Conservation (phyloP, 2,329 filamentous ascomycete genomes). For the Xylaria sp. region DNA sequence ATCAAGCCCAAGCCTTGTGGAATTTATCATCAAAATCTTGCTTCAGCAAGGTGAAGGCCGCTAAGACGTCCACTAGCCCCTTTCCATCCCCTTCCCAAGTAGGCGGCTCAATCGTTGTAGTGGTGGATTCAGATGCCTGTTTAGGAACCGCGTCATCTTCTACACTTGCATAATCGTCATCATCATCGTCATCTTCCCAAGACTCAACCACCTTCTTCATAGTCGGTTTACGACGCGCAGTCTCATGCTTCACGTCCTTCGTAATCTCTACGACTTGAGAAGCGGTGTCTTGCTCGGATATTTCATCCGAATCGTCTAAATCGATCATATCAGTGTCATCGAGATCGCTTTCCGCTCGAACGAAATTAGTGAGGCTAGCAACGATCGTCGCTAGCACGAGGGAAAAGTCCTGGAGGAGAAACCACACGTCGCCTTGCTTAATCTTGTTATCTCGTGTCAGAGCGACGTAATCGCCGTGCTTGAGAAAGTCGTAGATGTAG, state of each 20-base stretch:
- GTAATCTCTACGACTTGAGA: background rate
- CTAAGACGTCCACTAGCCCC: constrained; percentile 65
- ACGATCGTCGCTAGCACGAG: constrained; percentile 76
- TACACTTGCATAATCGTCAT: constrained; percentile 43
- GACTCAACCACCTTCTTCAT: constrained; percentile 61
- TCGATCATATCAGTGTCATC: constrained; percentile 59
- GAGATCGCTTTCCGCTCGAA: constrained; percentile 59
- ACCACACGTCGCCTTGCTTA: constrained; percentile 75
- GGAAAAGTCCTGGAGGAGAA: constrained; percentile 69
- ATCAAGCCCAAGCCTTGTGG: constrained; percentile 67
- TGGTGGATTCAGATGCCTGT: background rate
- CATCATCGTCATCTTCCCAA: constrained; percentile 55
- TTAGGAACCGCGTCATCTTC: background rate
- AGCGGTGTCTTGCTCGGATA: constrained; percentile 41
- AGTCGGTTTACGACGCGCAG: constrained; percentile 39
- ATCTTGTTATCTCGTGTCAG: constrained; percentile 74
- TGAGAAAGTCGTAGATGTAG: constrained; percentile 81
- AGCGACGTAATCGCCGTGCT: constrained; percentile 71
- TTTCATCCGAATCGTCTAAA: constrained; percentile 49
- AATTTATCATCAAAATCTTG: constrained; percentile 73
- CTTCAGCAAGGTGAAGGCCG: constrained; percentile 67
- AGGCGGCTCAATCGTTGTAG: background rate
- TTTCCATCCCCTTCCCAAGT: constrained; percentile 52
- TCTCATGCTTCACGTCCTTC: background rate
- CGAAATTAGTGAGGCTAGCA: constrained; percentile 68